Percentiles rank a stretch among this genome's conserved stretches.
These are phyloP conservation scores for Penicillium arizonense DNA, from an alignment of 495 filamentous ascomycete genomes.

Conservation along the genomic window DNA sequence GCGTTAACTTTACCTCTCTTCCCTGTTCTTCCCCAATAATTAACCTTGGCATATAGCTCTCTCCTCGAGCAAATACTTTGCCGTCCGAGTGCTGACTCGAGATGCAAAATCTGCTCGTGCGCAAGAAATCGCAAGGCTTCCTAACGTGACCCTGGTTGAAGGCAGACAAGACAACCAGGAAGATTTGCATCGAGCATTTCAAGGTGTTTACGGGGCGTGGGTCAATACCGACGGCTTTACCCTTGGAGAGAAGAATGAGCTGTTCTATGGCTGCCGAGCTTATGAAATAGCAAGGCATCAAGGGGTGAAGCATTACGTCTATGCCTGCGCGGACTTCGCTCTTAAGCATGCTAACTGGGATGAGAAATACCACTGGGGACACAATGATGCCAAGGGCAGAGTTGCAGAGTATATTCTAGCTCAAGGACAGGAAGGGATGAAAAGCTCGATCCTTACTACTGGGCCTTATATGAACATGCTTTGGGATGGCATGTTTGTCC, in stretches of 20 bases:
- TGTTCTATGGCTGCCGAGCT: conserved; percentile 52
- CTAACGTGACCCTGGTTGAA: not conserved
- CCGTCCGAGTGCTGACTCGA: too few relatives aligned
- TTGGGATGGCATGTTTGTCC: conserved; percentile 15
- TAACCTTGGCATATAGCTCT: too few relatives aligned
- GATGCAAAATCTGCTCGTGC: too few relatives aligned
- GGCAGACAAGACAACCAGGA: not conserved
- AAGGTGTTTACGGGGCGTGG: not conserved
- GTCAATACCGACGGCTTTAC: conserved; percentile 56
- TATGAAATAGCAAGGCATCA: conserved; percentile 53
- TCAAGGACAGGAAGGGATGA: conserved; percentile 42
- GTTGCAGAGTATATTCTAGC: conserved; percentile 48
- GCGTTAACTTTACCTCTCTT: too few relatives aligned
- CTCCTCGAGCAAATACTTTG: too few relatives aligned
- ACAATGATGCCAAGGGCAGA: conserved; percentile 54
- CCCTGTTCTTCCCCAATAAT: too few relatives aligned
- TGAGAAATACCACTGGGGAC: conserved; percentile 45
- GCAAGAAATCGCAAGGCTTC: too few relatives aligned
- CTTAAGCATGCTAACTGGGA: conserved; percentile 11
- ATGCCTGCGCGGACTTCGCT: conserved; percentile 46
- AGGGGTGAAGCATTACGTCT: conserved; percentile 53
- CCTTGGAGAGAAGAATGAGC: conserved; percentile 51
- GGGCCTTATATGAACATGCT: conserved; percentile 57
- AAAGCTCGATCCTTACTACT: conserved; percentile 48
- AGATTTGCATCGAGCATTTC: not conserved